These are phyloP conservation scores for Epichloe sp. DNA, from an alignment of 2,329 filamentous ascomycete species.

Conservation along the genomic window DNA sequence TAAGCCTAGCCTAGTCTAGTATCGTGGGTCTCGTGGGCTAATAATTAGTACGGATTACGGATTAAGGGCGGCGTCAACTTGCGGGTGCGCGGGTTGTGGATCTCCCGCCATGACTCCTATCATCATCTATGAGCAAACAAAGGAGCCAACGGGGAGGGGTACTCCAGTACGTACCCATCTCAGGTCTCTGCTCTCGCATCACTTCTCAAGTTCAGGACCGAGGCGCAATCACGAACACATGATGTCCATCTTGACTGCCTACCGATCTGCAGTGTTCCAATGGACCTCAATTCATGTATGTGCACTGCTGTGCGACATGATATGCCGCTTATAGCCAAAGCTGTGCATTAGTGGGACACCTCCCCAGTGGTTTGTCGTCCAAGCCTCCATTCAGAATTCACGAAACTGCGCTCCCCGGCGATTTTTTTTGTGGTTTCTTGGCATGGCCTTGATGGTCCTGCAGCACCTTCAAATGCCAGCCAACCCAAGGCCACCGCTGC, in stretches of 20 bases:
- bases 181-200: not conserved
- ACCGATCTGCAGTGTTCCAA: not conserved
- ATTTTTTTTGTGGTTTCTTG: no score
- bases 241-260: not conserved
- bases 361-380: not conserved
- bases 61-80: no score
- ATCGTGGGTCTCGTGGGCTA: no score
- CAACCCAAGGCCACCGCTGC: slow-evolving; percentile 4
- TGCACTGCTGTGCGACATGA: not conserved
- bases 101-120: not conserved
- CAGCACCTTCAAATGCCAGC: slow-evolving; percentile 7
- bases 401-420: no score
- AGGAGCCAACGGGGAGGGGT: slow-evolving; percentile 1
- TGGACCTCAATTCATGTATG: not conserved
- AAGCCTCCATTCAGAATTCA: not conserved
- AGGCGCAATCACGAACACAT: not conserved
- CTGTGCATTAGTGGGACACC: not conserved
- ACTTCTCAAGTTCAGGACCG: not conserved
- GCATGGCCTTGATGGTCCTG: slow-evolving; percentile 1
- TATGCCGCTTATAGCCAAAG: not conserved
- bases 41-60: no score
- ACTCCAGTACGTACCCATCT: not conserved
- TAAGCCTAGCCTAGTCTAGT: no score
- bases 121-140: not conserved
- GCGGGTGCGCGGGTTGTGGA: slow-evolving; percentile 2